These are phyloP conservation scores for Corynespora cassiicola DNA, from an alignment of 2,329 filamentous ascomycete species.

Conservation along the genomic window DNA sequence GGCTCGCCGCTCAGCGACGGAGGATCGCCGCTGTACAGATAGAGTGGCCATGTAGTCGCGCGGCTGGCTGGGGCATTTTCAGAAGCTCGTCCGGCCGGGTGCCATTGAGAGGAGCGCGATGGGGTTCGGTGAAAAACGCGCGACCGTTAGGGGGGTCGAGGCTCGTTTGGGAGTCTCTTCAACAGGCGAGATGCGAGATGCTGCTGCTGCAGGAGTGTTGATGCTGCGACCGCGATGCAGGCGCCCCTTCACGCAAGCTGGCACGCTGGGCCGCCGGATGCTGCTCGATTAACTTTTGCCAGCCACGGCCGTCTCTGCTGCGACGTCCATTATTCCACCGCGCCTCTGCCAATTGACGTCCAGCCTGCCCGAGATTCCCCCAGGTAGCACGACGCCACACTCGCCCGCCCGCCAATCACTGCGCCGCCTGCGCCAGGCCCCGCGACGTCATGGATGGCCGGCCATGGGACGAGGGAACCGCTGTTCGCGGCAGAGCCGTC, in stretches of 20 bases:
- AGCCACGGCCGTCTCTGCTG: no score
- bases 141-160: constrained; percentile 35
- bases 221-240: constrained; percentile 4
- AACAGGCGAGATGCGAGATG: constrained; percentile 19
- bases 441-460: no score
- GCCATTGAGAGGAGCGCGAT: constrained; percentile 40
- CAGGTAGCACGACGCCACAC: constrained; percentile 23
- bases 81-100: constrained; percentile 23
- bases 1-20: constrained; percentile 40
- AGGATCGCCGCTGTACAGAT: no score
- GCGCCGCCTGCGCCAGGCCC: no score
- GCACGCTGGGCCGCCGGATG: no score
- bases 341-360: constrained; percentile 24
- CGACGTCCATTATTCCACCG: no score
- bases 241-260: constrained; percentile 13
- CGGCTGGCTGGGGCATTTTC: constrained; percentile 35
- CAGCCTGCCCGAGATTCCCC: constrained; percentile 19
- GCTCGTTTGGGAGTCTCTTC: constrained; percentile 28
- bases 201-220: constrained; percentile 18
- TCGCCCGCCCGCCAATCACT: constrained; percentile 22
- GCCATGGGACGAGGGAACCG: no score
- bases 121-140: constrained; percentile 29
- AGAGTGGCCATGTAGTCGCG: constrained; percentile 35
- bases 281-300: no score
- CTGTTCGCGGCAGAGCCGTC: no score